Conservation (phyloP, 2,329 filamentous ascomycete species). For the Chrysosporium keratinophilum region DNA sequence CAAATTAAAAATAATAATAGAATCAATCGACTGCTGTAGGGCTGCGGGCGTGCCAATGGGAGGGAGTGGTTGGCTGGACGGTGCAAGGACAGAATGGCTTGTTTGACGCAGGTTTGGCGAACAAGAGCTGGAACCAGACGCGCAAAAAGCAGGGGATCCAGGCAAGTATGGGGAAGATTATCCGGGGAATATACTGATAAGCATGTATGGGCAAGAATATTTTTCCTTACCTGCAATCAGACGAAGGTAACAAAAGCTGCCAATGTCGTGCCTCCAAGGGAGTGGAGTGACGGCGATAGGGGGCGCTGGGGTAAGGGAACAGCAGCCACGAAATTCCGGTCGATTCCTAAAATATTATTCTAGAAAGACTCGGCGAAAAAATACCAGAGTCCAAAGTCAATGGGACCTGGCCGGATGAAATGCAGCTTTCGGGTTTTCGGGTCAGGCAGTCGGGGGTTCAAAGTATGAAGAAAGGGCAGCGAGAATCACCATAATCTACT, state of each 20-base stretch:
- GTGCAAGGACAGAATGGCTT: slow-evolving; percentile 8
- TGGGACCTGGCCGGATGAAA: slow-evolving; percentile 4
- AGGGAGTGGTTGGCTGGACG: slow-evolving; percentile 1
- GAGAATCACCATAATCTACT: slow-evolving; percentile 6
- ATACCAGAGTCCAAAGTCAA: slow-evolving; percentile 4
- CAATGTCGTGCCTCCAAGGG: slow-evolving; percentile 12
- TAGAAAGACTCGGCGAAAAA: slow-evolving; percentile 2
- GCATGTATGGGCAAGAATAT: background rate
- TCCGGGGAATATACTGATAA: slow-evolving; percentile 2
- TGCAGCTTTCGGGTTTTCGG: slow-evolving; percentile 11
- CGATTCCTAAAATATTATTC: slow-evolving; percentile 9
- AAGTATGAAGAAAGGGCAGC: slow-evolving; percentile 8
- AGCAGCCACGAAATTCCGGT: slow-evolving; percentile 8
- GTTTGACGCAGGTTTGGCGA: slow-evolving; percentile 12
- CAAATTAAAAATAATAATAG: background rate
- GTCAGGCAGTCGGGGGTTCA: slow-evolving; percentile 9
- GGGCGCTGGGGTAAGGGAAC: slow-evolving; percentile 6
- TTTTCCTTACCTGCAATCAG: slow-evolving; percentile 12
- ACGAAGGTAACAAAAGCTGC: slow-evolving; percentile 8
- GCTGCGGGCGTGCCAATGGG: background rate
- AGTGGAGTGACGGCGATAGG: slow-evolving; percentile 10
- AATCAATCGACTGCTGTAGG: background rate
- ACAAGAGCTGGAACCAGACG: slow-evolving; percentile 9
- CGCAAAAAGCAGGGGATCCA: slow-evolving; percentile 9
- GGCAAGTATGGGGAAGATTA: slow-evolving; percentile 8